phyloP scores from a whole-genome alignment of 164 flowering plant genomes.

The Vitis amurensis region DNA sequence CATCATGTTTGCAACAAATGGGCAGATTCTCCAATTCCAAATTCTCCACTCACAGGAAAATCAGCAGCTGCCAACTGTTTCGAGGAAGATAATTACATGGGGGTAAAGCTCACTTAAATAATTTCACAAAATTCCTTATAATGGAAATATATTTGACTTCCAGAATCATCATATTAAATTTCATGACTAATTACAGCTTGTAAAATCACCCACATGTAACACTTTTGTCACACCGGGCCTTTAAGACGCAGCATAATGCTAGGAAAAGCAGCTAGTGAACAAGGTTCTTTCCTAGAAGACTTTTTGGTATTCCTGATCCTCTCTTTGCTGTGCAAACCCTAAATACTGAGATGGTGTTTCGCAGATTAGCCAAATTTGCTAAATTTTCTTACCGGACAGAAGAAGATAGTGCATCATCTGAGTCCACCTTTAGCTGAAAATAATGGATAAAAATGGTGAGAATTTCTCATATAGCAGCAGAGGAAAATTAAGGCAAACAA shows the following conservation, averaged over 20 bases:
- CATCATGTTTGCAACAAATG: no score
- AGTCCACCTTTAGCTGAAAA: conserved; percentile 68
- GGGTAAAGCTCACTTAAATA: no score
- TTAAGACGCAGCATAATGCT: background rate
- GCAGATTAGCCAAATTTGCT: background rate
- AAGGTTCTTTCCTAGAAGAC: background rate
- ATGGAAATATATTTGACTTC: background rate
- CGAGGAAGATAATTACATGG: no score
- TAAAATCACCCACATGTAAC: no score
- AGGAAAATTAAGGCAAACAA: background rate
- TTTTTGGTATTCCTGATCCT: background rate
- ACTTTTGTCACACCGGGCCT: background rate
- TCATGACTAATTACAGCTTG: no score
- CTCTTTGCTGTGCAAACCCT: background rate
- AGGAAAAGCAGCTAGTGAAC: background rate
- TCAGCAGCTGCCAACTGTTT: no score
- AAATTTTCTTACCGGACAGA: conserved; percentile 9
- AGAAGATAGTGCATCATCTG: conserved; percentile 56
- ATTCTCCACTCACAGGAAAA: no score
- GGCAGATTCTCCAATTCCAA: no score
- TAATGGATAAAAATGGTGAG: background rate
- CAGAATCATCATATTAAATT: background rate
- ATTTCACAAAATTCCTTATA: no score
- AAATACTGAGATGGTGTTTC: background rate
- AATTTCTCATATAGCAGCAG: background rate